These are phyloP conservation scores for Paramyrothecium sp. DNA, from an alignment of 2,329 filamentous ascomycete species.

Conservation along the genomic window DNA sequence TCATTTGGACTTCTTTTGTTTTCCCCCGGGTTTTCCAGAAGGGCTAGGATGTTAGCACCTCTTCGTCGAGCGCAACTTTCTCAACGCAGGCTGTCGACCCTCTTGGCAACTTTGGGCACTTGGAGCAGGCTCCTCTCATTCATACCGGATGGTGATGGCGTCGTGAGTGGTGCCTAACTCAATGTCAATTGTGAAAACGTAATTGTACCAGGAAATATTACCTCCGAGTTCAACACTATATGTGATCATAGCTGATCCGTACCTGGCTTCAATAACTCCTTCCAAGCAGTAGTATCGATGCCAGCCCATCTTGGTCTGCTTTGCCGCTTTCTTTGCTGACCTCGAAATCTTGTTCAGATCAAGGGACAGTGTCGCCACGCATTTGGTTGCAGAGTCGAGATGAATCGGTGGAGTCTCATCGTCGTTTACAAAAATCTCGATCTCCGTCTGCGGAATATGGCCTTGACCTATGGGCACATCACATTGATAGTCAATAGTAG, in stretches of 20 bases:
- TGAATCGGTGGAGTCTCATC: slow-evolving; percentile 28
- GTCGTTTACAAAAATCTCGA: slow-evolving; percentile 34
- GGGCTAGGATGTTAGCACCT: too few species aligned
- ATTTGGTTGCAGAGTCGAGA: slow-evolving; percentile 23
- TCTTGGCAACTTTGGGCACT: too few species aligned
- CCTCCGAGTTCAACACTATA: slow-evolving; percentile 36
- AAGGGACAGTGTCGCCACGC: slow-evolving; percentile 32
- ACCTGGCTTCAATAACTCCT: slow-evolving; percentile 34
- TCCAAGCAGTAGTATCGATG: slow-evolving; percentile 35
- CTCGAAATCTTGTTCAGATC: slow-evolving; percentile 31
- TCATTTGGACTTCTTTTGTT: too few species aligned
- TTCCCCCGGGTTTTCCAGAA: too few species aligned
- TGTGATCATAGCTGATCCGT: slow-evolving; percentile 36
- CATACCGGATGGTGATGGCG: slow-evolving; percentile 32
- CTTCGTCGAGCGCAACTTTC: too few species aligned
- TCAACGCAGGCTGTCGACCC: too few species aligned
- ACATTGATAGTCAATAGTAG: slow-evolving; percentile 34
- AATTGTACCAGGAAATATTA: slow-evolving; percentile 10
- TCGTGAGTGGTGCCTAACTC: slow-evolving; percentile 33
- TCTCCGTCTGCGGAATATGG: slow-evolving; percentile 32
- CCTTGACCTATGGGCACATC: slow-evolving; percentile 34
- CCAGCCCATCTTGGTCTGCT: slow-evolving; percentile 29
- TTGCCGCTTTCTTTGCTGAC: slow-evolving; percentile 25
- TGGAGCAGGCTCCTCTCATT: slow-evolving; percentile 22
- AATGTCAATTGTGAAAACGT: neutral